Evolutionary conservation across 805 yeast species (phyloP).

Genomic region (Candida pseudoglaebosa): DNA sequence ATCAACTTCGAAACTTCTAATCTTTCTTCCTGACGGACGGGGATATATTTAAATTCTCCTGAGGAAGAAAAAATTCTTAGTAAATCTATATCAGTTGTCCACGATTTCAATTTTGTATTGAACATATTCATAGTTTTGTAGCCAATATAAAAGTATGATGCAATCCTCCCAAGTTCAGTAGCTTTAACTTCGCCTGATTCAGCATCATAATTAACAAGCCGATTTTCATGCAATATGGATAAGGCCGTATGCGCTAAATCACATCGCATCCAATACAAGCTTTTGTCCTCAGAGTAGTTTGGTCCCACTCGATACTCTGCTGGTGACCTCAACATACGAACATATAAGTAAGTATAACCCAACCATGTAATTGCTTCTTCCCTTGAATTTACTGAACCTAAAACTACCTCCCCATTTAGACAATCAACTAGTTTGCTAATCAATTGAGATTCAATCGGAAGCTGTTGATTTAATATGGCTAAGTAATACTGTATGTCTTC

Average conservation of each 20-base stretch:
- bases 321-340: constrained; percentile 75
- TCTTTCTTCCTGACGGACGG: constrained; percentile 84
- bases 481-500: constrained; percentile 83
- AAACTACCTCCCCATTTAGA: constrained; percentile 81
- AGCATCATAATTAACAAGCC: constrained; percentile 58
- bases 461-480: constrained; percentile 84
- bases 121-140: constrained; percentile 70
- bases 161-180: constrained; percentile 74
- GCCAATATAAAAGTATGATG: constrained; percentile 82
- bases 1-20: constrained; percentile 64
- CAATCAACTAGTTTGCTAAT: constrained; percentile 66
- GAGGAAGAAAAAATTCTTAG: constrained; percentile 75
- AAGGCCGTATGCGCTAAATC: constrained; percentile 80
- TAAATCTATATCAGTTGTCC: constrained; percentile 67
- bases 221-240: constrained; percentile 48
- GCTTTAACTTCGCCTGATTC: constrained; percentile 35
- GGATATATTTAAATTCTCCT: constrained; percentile 79
- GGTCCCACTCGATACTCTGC: constrained; percentile 70
- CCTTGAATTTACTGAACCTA: constrained; percentile 58
- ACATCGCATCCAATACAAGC: constrained; percentile 49
- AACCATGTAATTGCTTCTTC: constrained; percentile 80
- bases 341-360: constrained; percentile 69
- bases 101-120: constrained; percentile 57
- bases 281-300: constrained; percentile 48
- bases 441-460: constrained; percentile 89